Evolutionary conservation across 768 basidiomycete species (phyloP), one percentile per base, ranked within the genome.

Genomic region (Suillus subaureus): DNA sequence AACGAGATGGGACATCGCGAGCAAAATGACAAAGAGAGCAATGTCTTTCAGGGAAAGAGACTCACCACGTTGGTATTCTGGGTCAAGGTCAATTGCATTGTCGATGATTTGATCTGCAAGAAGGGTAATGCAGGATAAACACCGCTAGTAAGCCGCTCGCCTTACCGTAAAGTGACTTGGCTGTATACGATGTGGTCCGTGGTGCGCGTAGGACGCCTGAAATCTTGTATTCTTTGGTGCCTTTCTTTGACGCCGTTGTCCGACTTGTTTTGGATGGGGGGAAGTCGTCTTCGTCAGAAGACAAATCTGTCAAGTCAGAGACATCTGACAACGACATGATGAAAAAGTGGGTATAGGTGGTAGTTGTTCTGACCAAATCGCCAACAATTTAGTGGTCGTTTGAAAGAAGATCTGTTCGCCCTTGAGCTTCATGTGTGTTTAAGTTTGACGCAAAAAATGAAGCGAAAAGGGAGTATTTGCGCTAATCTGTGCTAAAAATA

Each of bases 31-130:
- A 39, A 18, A 3, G 12, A 57, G 6, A 35, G 8, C 16, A 51
- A 1, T 33, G 18, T 33, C 12, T n/a, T 62, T 39, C 15, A 26
- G 56, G 39, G 6, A 16, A 45, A n/a, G 56, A 13, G 9, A 61
- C 78, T 45, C 61, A 86, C 88, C 85, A 73, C 89, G 79, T 69
- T 90, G 89, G 71, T 90, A 90, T 66, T 89, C 87, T 0, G 89
- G 88, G 65, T 90, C 80, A 9, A 90, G 78, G 63, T 88, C 81
- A 51, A 90, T 83, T 12, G 72, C 68, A 6, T 76, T 79, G 6
- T 83, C 74, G 4, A 79, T 69, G 37, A 89, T 81, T 68, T 83
- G 81, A 61, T 83, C 88, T 89, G 65, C 28, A 52, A 68, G 56
- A 61, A 43, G 35, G 57, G 16, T 58, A 45, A 61, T 43, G 42